These are phyloP conservation scores for Farysia itapuensis DNA, from an alignment of 1,284 basidiomycete species.

Conservation along the genomic window DNA sequence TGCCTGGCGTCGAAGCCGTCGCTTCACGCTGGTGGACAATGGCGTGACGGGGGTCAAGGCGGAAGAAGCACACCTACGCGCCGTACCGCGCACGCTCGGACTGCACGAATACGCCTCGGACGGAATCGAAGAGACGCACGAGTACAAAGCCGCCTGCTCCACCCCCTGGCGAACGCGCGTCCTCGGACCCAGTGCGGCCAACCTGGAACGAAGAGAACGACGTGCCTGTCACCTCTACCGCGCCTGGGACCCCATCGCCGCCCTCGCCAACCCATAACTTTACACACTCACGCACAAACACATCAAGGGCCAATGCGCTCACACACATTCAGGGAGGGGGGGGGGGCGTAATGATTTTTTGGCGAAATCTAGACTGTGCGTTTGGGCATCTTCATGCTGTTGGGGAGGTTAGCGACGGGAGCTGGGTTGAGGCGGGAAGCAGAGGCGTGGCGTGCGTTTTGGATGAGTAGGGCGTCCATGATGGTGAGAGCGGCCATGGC, in stretches of 20 bases:
- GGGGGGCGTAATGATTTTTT: too few relatives aligned
- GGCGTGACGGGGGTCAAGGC: constrained; percentile 15
- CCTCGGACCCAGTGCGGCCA: constrained; percentile 3
- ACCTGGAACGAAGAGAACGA: constrained; percentile 34
- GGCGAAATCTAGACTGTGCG: too few relatives aligned
- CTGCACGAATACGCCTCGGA: constrained; percentile 30
- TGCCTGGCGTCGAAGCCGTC: constrained; percentile 46
- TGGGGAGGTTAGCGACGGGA: constrained; percentile 40
- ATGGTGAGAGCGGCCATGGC: constrained; percentile 94
- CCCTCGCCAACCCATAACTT: too few relatives aligned
- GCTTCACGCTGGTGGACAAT: constrained; percentile 47
- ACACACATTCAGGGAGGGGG: too few relatives aligned
- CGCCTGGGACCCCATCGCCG: constrained; percentile 44
- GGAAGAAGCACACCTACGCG: constrained; percentile 3
- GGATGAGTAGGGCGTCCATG: constrained; percentile 69
- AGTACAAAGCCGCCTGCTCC: constrained; percentile 24
- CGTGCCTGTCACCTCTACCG: constrained; percentile 37
- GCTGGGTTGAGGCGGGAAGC: constrained; percentile 21
- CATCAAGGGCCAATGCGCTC: not conserved
- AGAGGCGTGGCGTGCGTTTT: constrained; percentile 39
- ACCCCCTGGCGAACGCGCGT: constrained; percentile 35
- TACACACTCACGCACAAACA: not conserved
- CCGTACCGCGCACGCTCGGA: constrained; percentile 27
- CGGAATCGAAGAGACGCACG: constrained; percentile 9
- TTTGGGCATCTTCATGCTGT: constrained; percentile 50